Percentiles rank a stretch among this genome's conserved stretches.
Evolutionary conservation across 805 yeast species (phyloP).

Genomic region (Scheffersomyces lignosus): DNA sequence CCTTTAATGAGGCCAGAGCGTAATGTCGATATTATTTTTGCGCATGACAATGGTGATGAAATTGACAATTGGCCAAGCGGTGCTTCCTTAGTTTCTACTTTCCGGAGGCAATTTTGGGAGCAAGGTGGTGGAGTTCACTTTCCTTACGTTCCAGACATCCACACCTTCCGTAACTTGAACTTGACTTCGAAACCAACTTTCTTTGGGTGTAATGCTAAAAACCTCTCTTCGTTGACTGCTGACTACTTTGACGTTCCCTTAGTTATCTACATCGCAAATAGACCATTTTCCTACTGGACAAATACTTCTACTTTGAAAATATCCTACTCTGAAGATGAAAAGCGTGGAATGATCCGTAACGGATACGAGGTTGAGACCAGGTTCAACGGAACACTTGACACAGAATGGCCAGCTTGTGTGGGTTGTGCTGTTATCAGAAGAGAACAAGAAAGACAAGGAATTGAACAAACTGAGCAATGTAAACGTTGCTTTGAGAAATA

Average conservation of each 20-base stretch:
- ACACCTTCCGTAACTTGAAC: conserved; percentile 58
- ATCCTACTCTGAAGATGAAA: conserved; percentile 57
- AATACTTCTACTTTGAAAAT: conserved; percentile 72
- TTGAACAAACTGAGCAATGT: conserved; percentile 65
- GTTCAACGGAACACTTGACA: conserved; percentile 63
- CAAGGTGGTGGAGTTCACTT: conserved; percentile 61
- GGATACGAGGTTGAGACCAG: conserved; percentile 73
- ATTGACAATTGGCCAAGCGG: conserved; percentile 41
- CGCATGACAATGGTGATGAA: conserved; percentile 37
- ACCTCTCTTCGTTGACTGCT: conserved; percentile 48
- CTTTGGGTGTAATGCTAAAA: conserved; percentile 75
- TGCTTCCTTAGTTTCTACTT: conserved; percentile 31
- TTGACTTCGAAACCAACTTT: conserved; percentile 71
- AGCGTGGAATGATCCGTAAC: conserved; percentile 60
- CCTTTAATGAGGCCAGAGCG: conserved; percentile 39
- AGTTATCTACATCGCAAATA: conserved; percentile 74
- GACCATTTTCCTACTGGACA: conserved; percentile 61
- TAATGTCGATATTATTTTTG: conserved; percentile 36
- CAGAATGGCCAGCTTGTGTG: conserved; percentile 69
- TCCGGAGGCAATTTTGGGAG: conserved; percentile 27
- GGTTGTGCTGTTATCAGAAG: conserved; percentile 83
- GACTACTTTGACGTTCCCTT: conserved; percentile 55
- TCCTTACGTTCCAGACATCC: conserved; percentile 76
- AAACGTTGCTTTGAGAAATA: conserved; percentile 64
- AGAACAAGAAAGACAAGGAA: conserved; percentile 65